Percentiles rank a stretch among this genome's conserved stretches.
Conservation (phyloP, 1,139 yeast species). For the Geotrichum citri-aurantii region DNA sequence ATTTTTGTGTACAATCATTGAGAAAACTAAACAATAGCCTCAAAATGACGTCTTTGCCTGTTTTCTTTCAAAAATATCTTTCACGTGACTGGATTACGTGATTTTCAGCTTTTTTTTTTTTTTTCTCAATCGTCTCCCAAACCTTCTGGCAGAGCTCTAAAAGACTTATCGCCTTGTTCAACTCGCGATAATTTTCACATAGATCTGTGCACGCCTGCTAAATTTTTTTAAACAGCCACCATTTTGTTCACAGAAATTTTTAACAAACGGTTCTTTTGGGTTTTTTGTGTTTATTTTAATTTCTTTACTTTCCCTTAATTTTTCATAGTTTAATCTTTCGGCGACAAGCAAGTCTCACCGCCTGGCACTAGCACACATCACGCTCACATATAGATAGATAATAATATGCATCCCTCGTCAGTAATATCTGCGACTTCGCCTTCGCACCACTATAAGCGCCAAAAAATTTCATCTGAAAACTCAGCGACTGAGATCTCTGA, state of each 20-base stretch:
- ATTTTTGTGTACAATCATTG: no score
- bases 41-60: not conserved
- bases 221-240: not conserved
- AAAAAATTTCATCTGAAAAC: not conserved
- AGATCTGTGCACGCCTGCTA: not conserved
- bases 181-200: not conserved
- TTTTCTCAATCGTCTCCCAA: not conserved
- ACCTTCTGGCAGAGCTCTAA: not conserved
- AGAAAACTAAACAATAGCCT: no score
- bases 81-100: not conserved
- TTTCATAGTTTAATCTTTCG: no score
- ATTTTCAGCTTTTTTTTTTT: not conserved
- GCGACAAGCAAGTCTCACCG: not conserved
- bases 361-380: not conserved
- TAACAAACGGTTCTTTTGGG: not conserved
- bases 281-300: no score
- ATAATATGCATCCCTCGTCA: not conserved
- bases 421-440: not conserved
- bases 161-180: not conserved
- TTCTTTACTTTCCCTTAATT: not conserved
- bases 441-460: not conserved
- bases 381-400: not conserved
- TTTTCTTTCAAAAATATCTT: no score
- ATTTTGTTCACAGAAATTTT: not conserved
- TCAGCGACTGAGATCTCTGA: not conserved